Base-by-base conservation (phyloP, 108 stramenopile genomes). In the Cyclotella cryptica region DNA sequence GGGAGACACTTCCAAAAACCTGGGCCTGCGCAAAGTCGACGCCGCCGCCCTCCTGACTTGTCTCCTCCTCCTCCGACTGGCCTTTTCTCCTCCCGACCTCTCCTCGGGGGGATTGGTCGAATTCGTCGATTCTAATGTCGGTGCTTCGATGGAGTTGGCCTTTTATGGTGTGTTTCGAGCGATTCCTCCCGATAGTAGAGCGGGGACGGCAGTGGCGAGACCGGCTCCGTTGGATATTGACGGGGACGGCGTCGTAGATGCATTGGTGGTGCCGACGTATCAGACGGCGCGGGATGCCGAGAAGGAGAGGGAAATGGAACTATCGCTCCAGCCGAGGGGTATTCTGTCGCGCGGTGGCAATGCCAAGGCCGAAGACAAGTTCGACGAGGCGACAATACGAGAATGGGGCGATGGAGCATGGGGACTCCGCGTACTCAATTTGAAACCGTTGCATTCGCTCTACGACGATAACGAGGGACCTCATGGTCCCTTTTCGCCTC, bases 181-280 rank as follows among this genome's bases (percentile, higher is more conserved):
- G 14, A 47, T 41, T 39, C 28, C 12, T 45, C 58, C 17, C 28
- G 54, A 53, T 26, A 35, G 29, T 1, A 57, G 3, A 47, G 68
- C n/a, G 54, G 54, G 22, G 57, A 78, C 71, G 45, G 35, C 35
- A 6, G 55, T 55, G 55, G 74, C 87, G 10, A 57, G 82, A 27
- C 92, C 88, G 29, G 79, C 74, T 18, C 76, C 85, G 11, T 55
- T 95, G 53, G 94, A 95, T 73, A 68, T 95, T 54, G 94, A 95
- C 55, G 94, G 94, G 42, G 92, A 93, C 81, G 94, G 92, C 18
- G 74, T 76, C n/a, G 69, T 85, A 17, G 94, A 95, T 70, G 88
- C 92, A 15, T 46, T 95, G 72, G 92, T 87, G 4, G 71, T 90
- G 24, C 82, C 85, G 11, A 75, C 53, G 10, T 67, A 70, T 64